A percentile compares a stretch with the other conserved stretches of the same genome.
Evolutionary conservation across 2,329 filamentous ascomycete genomes (phyloP).

Genomic region (Cercospora berteroae): DNA sequence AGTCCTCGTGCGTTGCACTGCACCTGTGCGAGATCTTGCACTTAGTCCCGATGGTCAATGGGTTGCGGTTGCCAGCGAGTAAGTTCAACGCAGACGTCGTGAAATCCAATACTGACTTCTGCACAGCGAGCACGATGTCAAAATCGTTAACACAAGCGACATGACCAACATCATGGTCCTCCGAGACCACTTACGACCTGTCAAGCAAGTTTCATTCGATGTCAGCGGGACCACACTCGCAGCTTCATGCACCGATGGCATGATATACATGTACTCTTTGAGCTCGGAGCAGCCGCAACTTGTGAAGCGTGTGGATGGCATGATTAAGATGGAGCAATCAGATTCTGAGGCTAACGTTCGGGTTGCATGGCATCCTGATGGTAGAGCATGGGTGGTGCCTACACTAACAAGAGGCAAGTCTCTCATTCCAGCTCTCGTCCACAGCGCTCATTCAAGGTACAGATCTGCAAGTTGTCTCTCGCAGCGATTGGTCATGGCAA

Average conservation of each 20-base stretch:
- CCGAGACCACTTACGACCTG: slow-evolving; percentile 73
- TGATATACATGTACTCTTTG: slow-evolving; percentile 86
- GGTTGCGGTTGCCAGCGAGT: slow-evolving; percentile 95
- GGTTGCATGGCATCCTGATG: slow-evolving; percentile 90
- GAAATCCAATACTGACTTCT: slow-evolving; percentile 21
- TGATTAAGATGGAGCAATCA: slow-evolving; percentile 75
- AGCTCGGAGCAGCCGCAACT: slow-evolving; percentile 75
- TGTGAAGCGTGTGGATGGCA: slow-evolving; percentile 77
- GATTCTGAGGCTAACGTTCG: slow-evolving; percentile 73
- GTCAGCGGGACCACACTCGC: slow-evolving; percentile 71
- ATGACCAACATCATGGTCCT: slow-evolving; percentile 73
- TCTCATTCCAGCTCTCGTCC: not conserved
- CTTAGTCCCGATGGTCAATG: slow-evolving; percentile 78
- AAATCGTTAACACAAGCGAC: slow-evolving; percentile 79
- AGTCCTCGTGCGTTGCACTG: slow-evolving; percentile 76
- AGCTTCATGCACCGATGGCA: slow-evolving; percentile 82
- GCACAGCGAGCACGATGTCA: slow-evolving; percentile 75
- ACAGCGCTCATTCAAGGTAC: not conserved
- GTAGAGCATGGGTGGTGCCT: slow-evolving; percentile 81
- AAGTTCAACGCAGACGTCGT: slow-evolving; percentile 36
- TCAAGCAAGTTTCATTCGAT: slow-evolving; percentile 90
- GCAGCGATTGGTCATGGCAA: slow-evolving; percentile 85
- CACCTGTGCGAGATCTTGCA: slow-evolving; percentile 82
- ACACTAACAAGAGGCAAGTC: slow-evolving; percentile 63
- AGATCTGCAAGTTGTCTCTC: slow-evolving; percentile 84